Conservation (phyloP, 2,329 filamentous ascomycete genomes). For the Rhynchosporium agropyri region DNA sequence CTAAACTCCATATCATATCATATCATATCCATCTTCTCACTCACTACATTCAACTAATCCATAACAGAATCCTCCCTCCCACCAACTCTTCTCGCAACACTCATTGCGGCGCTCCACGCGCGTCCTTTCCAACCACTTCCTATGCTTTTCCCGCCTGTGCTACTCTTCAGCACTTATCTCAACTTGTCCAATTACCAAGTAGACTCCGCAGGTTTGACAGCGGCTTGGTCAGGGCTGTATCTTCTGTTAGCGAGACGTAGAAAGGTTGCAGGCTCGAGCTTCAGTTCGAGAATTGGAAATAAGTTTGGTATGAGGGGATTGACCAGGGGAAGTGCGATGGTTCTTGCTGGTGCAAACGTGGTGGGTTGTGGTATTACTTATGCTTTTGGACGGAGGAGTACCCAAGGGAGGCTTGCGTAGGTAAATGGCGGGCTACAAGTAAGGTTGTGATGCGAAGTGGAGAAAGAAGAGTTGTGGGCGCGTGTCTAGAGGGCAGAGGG, state of each 20-base stretch:
- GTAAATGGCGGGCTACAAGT: neutral
- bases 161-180: slow-evolving; percentile 67
- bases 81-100: slow-evolving; percentile 64
- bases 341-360: slow-evolving; percentile 53
- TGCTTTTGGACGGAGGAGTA: slow-evolving; percentile 43
- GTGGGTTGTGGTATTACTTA: slow-evolving; percentile 55
- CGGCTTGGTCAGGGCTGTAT: slow-evolving; percentile 67
- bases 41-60: slow-evolving; percentile 19
- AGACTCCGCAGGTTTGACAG: slow-evolving; percentile 64
- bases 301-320: slow-evolving; percentile 54
- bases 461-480: neutral
- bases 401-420: slow-evolving; percentile 9
- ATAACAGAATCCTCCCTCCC: slow-evolving; percentile 63
- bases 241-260: slow-evolving; percentile 63
- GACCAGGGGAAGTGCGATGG: slow-evolving; percentile 55
- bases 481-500: neutral
- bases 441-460: too few species aligned
- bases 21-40: neutral
- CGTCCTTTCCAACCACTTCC: slow-evolving; percentile 68
- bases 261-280: slow-evolving; percentile 39
- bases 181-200: slow-evolving; percentile 64
- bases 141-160: slow-evolving; percentile 67
- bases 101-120: slow-evolving; percentile 66
- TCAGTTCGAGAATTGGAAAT: slow-evolving; percentile 45
- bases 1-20: neutral